These are phyloP conservation scores for Clitopilus hobsonii DNA, from an alignment of 768 basidiomycete species.

Conservation along the genomic window DNA sequence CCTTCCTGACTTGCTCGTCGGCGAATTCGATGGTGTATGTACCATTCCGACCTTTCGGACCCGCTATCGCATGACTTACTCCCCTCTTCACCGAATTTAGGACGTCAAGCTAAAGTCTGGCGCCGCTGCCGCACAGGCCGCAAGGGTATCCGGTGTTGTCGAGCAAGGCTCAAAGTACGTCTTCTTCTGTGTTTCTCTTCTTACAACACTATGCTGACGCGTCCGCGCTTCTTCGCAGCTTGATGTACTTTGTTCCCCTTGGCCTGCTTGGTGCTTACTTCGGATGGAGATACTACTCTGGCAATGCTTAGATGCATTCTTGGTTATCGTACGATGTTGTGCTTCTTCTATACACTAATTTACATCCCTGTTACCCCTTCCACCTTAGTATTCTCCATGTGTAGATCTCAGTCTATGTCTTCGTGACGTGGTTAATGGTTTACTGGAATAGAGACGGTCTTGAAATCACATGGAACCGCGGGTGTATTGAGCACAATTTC, in stretches of 20 bases:
- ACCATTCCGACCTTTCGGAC: conserved; percentile 20
- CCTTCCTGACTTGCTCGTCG: conserved; percentile 73
- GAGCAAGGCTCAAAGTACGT: conserved; percentile 69
- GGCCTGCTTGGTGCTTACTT: conserved; percentile 80
- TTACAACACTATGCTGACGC: conserved; percentile 6
- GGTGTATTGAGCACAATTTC: not conserved
- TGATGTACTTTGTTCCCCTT: conserved; percentile 85
- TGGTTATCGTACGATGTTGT: conserved; percentile 6
- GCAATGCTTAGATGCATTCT: conserved; percentile 30
- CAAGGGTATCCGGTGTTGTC: conserved; percentile 45
- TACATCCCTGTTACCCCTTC: not conserved
- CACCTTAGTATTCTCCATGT: not conserved
- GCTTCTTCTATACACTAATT: conserved; percentile 10
- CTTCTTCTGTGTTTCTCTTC: conserved; percentile 3
- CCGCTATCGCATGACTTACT: conserved; percentile 5
- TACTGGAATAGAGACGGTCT: conserved; percentile 1
- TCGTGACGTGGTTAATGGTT: not conserved
- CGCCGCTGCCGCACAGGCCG: conserved; percentile 40
- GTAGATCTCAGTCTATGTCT: not conserved
- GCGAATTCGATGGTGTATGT: conserved; percentile 73
- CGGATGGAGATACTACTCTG: conserved; percentile 75
- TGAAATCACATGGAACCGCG: conserved; percentile 7
- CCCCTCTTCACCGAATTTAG: conserved; percentile 26
- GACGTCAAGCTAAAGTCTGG: conserved; percentile 48
- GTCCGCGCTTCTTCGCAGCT: conserved; percentile 28